phyloP scores from a whole-genome alignment of 2,329 filamentous ascomycete genomes.

The Calonectria hongkongensis region DNA sequence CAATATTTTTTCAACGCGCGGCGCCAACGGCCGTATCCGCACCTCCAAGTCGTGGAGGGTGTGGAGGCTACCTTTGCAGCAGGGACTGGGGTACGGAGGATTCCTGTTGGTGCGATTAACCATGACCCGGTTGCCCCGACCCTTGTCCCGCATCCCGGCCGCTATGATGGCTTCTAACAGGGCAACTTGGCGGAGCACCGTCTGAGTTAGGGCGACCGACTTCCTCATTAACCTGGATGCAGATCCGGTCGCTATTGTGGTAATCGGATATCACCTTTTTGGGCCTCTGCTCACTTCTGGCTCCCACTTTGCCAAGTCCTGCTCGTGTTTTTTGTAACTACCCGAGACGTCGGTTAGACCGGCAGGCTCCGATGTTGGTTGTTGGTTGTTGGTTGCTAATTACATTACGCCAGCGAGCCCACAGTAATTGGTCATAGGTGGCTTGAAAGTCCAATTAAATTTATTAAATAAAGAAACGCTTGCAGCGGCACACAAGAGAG shows the following conservation, averaged over 20 bases:
- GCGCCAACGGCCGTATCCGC: background rate
- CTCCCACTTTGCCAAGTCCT: constrained; percentile 11
- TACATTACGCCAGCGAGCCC: constrained; percentile 1
- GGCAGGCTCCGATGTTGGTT: background rate
- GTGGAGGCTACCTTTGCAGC: background rate
- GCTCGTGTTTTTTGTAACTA: background rate
- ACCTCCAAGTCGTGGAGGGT: background rate
- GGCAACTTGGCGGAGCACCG: background rate
- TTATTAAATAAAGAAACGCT: background rate
- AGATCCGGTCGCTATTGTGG: constrained; percentile 7
- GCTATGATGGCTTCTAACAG: background rate
- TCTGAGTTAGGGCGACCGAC: background rate
- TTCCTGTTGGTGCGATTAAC: constrained; percentile 19
- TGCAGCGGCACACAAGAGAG: too few relatives aligned
- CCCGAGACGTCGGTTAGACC: background rate
- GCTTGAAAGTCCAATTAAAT: background rate
- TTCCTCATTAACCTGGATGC: constrained; percentile 12
- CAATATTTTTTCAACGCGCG: background rate
- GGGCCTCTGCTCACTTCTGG: background rate
- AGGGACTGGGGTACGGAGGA: background rate
- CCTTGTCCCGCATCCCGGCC: constrained; percentile 2
- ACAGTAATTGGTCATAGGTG: background rate
- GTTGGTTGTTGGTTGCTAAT: constrained; percentile 21
- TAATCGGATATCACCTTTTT: background rate
- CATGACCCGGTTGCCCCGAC: background rate